Evolutionary conservation across 1,139 yeast species (phyloP).

Genomic region (Taphrina flavorubra): DNA sequence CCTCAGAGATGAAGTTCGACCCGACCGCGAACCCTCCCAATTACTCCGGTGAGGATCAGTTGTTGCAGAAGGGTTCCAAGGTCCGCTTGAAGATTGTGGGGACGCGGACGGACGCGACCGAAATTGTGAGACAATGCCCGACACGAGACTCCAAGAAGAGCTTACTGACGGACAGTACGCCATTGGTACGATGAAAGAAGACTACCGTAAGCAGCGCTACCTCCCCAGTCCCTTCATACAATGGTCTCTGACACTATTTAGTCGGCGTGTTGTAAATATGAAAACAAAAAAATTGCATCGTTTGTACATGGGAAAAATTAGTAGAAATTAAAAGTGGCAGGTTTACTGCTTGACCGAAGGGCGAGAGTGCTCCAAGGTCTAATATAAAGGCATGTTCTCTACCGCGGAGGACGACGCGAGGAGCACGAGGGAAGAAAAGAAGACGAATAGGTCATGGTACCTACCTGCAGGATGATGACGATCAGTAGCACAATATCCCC

Average conservation of each 20-base stretch:
- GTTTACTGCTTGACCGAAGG: background rate
- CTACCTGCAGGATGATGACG: background rate
- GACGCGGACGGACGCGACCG: slow-evolving; percentile 95
- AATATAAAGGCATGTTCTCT: background rate
- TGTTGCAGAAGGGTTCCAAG: slow-evolving; percentile 89
- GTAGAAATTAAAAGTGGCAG: background rate
- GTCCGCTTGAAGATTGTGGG: slow-evolving; percentile 96
- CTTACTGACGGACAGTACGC: slow-evolving; percentile 43
- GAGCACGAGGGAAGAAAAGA: no score
- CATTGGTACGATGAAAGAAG: slow-evolving; percentile 92
- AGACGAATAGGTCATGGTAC: background rate
- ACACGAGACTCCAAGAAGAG: background rate
- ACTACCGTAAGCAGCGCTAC: slow-evolving; percentile 60
- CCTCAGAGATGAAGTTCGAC: slow-evolving; percentile 89
- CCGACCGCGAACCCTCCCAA: slow-evolving; percentile 98
- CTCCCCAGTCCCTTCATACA: slow-evolving; percentile 58
- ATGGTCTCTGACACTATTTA: background rate
- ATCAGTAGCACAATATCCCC: background rate
- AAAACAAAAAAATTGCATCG: slow-evolving; percentile 17
- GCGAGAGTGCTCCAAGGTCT: slow-evolving; percentile 1
- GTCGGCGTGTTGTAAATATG: slow-evolving; percentile 34
- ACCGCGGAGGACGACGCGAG: no score
- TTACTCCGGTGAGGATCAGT: slow-evolving; percentile 94
- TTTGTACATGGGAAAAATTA: slow-evolving; percentile 19
- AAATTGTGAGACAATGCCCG: slow-evolving; percentile 60